phyloP scores from a whole-genome alignment of 176 grass and related monocot genomes.

The Ampelocalamus luodianensis region DNA sequence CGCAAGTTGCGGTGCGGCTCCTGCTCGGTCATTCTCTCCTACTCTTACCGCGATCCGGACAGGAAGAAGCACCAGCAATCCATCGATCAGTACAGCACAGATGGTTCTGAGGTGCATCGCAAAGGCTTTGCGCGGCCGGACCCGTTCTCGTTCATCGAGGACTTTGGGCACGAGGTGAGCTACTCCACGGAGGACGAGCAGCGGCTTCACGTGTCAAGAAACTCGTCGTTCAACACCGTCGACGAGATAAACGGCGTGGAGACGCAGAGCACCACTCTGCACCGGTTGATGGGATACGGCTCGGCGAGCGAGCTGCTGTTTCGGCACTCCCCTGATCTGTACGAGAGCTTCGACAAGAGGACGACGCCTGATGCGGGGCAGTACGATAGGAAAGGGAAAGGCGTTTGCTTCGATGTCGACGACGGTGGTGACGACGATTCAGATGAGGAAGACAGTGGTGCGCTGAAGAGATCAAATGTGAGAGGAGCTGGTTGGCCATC shows the following conservation, averaged over 20 bases:
- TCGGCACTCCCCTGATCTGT: slow-evolving; percentile 46
- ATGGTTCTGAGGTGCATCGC: slow-evolving; percentile 25
- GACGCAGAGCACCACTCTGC: slow-evolving; percentile 47
- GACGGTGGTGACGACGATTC: slow-evolving; percentile 33
- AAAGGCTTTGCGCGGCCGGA: slow-evolving; percentile 16
- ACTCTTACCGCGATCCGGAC: slow-evolving; percentile 63
- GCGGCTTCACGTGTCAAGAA: slow-evolving; percentile 57
- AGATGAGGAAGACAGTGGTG: slow-evolving; percentile 31
- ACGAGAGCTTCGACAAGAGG: slow-evolving; percentile 55
- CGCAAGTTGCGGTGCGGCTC: slow-evolving; percentile 73
- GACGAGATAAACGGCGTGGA: slow-evolving; percentile 26
- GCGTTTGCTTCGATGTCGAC: slow-evolving; percentile 31
- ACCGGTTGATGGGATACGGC: slow-evolving; percentile 78
- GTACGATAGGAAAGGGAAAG: slow-evolving; percentile 59
- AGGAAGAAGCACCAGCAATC: slow-evolving; percentile 39
- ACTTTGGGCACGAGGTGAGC: slow-evolving; percentile 49
- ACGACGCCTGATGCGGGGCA: slow-evolving; percentile 33
- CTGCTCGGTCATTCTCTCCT: slow-evolving; percentile 70
- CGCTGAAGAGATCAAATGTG: slow-evolving; percentile 12
- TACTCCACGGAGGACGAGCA: slow-evolving; percentile 67
- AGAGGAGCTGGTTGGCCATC: slow-evolving; percentile 29
- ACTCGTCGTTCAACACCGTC: slow-evolving; percentile 57
- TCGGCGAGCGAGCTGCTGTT: slow-evolving; percentile 61
- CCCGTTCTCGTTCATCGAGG: slow-evolving; percentile 56
- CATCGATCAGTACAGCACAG: background rate